These are phyloP conservation scores for Zarea fungicola DNA, from an alignment of 2,329 filamentous ascomycete genomes.

Conservation along the genomic window DNA sequence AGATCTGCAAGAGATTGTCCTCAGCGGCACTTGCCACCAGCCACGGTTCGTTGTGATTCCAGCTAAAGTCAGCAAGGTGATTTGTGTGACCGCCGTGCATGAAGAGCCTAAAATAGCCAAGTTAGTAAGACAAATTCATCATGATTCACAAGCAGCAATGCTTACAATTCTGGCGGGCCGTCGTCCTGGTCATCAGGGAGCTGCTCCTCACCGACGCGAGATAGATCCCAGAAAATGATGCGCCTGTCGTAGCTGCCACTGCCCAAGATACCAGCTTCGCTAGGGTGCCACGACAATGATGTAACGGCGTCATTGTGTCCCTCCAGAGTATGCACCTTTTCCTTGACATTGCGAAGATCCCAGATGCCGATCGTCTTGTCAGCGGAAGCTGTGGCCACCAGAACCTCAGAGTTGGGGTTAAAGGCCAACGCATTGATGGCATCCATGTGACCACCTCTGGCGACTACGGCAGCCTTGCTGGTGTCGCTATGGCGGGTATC, in stretches of 20 bases:
- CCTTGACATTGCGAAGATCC: conserved; percentile 87
- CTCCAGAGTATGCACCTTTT: conserved; percentile 84
- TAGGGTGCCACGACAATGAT: conserved; percentile 90
- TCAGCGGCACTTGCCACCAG: conserved; percentile 92
- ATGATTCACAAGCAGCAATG: conserved; percentile 22
- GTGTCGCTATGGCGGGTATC: conserved; percentile 69
- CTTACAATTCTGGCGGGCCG: conserved; percentile 87
- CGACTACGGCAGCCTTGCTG: conserved; percentile 63
- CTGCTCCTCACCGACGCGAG: conserved; percentile 88
- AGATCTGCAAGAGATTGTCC: conserved; percentile 94
- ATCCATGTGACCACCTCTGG: conserved; percentile 73
- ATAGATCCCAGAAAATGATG: conserved; percentile 95
- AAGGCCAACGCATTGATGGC: conserved; percentile 96
- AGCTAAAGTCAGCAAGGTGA: conserved; percentile 92
- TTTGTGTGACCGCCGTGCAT: conserved; percentile 99
- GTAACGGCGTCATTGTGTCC: conserved; percentile 87
- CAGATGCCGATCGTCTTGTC: conserved; percentile 94
- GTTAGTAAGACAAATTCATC: background rate
- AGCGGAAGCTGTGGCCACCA: conserved; percentile 87
- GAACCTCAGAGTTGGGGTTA: conserved; percentile 83
- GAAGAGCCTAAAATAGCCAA: conserved; percentile 60
- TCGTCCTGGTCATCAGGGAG: conserved; percentile 92
- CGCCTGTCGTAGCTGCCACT: conserved; percentile 90
- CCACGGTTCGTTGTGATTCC: conserved; percentile 97
- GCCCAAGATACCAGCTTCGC: conserved; percentile 80